Conservation (phyloP, 2,329 filamentous ascomycete genomes). For the Xylariomycetidae sp. region DNA sequence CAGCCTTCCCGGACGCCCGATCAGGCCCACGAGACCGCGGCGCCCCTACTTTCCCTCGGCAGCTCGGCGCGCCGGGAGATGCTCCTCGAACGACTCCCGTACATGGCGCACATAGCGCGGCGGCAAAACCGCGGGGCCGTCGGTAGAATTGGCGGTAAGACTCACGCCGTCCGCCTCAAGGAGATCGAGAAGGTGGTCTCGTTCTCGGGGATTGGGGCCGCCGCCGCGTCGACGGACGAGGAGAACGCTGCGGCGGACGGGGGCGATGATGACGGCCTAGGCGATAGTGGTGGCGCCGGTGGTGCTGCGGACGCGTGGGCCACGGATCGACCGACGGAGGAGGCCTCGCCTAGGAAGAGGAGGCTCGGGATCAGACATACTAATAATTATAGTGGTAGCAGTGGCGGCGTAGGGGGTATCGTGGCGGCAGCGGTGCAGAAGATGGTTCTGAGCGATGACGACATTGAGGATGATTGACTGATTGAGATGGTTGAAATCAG, state of each 20-base stretch:
- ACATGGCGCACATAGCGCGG: constrained; percentile 65
- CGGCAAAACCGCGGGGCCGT: too few relatives aligned
- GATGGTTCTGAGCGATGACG: constrained; percentile 73
- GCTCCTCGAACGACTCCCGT: constrained; percentile 82
- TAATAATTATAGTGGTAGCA: constrained; percentile 21
- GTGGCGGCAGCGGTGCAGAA: constrained; percentile 52
- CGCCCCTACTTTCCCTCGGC: constrained; percentile 53
- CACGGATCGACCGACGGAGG: constrained; percentile 56
- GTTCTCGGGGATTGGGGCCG: constrained; percentile 54
- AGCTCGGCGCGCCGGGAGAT: constrained; percentile 67
- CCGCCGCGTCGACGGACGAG: constrained; percentile 19
- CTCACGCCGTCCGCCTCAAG: constrained; percentile 35
- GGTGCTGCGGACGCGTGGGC: constrained; percentile 49
- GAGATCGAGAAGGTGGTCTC: constrained; percentile 66
- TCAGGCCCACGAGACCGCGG: constrained; percentile 14
- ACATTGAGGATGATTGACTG: constrained; percentile 68
- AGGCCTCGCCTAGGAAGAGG: constrained; percentile 45
- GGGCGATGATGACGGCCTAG: constrained; percentile 41
- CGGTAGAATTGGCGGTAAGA: constrained; percentile 31
- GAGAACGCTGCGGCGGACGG: constrained; percentile 31
- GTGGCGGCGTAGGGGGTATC: constrained; percentile 17
- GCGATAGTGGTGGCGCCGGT: constrained; percentile 33
- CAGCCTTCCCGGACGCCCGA: constrained; percentile 16
- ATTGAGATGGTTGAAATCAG: neutral
- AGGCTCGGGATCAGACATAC: constrained; percentile 31